Evolutionary conservation across 768 basidiomycete species (phyloP).

Genomic region (Leccinum arenicola): DNA sequence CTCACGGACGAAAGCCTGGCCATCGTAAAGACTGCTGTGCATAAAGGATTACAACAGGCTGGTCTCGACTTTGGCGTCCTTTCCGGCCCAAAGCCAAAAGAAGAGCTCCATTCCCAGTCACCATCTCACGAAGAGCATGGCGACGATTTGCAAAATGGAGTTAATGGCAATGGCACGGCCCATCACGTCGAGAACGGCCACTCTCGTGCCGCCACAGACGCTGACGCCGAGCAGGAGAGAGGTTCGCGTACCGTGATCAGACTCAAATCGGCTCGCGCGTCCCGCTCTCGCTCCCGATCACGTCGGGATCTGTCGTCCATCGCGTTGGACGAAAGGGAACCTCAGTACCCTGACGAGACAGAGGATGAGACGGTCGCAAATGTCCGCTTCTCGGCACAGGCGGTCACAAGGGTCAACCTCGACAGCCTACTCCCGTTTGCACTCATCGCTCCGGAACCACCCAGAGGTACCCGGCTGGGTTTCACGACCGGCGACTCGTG

Average conservation of each 20-base stretch:
- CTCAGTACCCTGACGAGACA: conserved; percentile 50
- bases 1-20: conserved; percentile 75
- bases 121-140: conserved; percentile 15
- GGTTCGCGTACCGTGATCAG: conserved; percentile 75
- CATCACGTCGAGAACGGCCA: conserved; percentile 30
- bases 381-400: conserved; percentile 71
- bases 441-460: conserved; percentile 69
- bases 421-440: conserved; percentile 70
- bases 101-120: conserved; percentile 11
- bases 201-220: conserved; percentile 32
- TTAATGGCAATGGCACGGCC: conserved; percentile 21
- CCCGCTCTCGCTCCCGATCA: conserved; percentile 71
- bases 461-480: conserved; percentile 25
- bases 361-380: conserved; percentile 73
- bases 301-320: conserved; percentile 64
- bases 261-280: conserved; percentile 43
- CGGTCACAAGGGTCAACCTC: conserved; percentile 60
- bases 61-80: conserved; percentile 80
- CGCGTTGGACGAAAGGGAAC: conserved; percentile 56
- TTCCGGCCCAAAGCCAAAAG: conserved; percentile 38
- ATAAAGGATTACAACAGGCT: conserved; percentile 59
- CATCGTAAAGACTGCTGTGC: conserved; percentile 72
- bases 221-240: conserved; percentile 51
- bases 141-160: conserved; percentile 25
- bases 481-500: conserved; percentile 21